These are phyloP conservation scores for Hypoxylon cercidicola DNA, from an alignment of 495 filamentous ascomycete genomes.

Conservation along the genomic window DNA sequence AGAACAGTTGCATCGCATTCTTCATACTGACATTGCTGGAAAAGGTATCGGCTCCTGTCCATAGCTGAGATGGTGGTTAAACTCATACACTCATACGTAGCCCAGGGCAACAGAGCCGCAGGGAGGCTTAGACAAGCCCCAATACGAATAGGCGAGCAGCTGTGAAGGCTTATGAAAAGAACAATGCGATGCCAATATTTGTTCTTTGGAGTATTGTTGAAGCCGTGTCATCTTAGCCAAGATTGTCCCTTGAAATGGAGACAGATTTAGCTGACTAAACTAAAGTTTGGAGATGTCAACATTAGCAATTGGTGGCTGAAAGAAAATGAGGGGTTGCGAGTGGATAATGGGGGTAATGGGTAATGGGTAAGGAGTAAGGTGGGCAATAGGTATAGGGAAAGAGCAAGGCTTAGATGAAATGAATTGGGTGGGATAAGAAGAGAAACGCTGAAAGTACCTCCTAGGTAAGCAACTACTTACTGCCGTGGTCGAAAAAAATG, in stretches of 20 bases:
- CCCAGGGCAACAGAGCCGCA: not conserved
- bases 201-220: slow-evolving; percentile 23
- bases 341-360: not conserved
- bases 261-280: slow-evolving; percentile 22
- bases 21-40: slow-evolving; percentile 29
- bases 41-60: slow-evolving; percentile 18
- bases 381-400: slow-evolving; percentile 1
- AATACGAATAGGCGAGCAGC: slow-evolving; percentile 16
- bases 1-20: slow-evolving; percentile 31
- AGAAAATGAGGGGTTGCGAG: too few relatives aligned
- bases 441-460: not conserved
- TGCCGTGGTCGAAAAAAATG: slow-evolving; percentile 11
- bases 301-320: not conserved
- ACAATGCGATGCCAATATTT: slow-evolving; percentile 16
- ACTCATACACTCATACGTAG: slow-evolving; percentile 12
- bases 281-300: slow-evolving; percentile 21
- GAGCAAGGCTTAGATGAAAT: not conserved
- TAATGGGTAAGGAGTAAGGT: not conserved
- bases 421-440: not conserved
- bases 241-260: slow-evolving; percentile 22
- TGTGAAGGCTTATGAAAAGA: slow-evolving; percentile 20
- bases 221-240: slow-evolving; percentile 38
- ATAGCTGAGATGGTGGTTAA: slow-evolving; percentile 12
- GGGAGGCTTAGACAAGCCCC: slow-evolving; percentile 24
- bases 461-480: slow-evolving; percentile 24